Evolutionary conservation across 2,329 filamentous ascomycete species (phyloP).

Genomic region (Pseudogymnoascus sp.): DNA sequence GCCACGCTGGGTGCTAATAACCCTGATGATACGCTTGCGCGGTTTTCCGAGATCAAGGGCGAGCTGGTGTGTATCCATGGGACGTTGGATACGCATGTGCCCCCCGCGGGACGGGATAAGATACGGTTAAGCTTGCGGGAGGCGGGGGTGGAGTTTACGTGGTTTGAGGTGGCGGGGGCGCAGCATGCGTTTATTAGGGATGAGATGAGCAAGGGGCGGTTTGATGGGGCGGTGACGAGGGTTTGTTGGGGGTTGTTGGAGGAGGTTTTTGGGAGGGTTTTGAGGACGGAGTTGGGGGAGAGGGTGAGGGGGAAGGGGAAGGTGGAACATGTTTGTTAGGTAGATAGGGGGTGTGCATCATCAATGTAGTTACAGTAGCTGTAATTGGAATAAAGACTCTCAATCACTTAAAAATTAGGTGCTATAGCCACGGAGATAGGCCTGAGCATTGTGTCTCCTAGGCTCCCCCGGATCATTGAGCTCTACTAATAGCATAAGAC

Average conservation of each 20-base stretch:
- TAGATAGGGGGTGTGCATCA: neutral
- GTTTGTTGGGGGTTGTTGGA: conserved; percentile 86
- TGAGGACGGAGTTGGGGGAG: conserved; percentile 72
- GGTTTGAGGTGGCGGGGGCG: conserved; percentile 86
- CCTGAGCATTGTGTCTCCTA: too few relatives aligned
- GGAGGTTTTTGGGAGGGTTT: conserved; percentile 70
- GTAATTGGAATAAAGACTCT: too few relatives aligned
- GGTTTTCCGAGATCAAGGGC: conserved; percentile 60
- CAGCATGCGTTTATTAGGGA: conserved; percentile 94
- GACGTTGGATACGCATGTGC: conserved; percentile 84
- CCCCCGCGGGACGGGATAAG: conserved; percentile 70
- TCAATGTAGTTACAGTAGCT: too few relatives aligned
- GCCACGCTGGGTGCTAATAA: conserved; percentile 63
- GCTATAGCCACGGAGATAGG: too few relatives aligned
- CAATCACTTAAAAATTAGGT: too few relatives aligned
- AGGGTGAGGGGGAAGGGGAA: conserved; percentile 51
- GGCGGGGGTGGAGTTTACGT: conserved; percentile 64
- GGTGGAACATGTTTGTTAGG: conserved; percentile 65
- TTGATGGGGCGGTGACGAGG: conserved; percentile 78
- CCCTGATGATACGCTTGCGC: conserved; percentile 51
- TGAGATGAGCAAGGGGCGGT: conserved; percentile 86
- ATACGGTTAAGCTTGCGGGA: conserved; percentile 77
- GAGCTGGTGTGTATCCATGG: conserved; percentile 89
- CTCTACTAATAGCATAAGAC: too few relatives aligned
- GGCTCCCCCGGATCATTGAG: too few relatives aligned